These are phyloP conservation scores for Erythrobasidium yunnanense DNA, from an alignment of 768 basidiomycete genomes.

Conservation along the genomic window DNA sequence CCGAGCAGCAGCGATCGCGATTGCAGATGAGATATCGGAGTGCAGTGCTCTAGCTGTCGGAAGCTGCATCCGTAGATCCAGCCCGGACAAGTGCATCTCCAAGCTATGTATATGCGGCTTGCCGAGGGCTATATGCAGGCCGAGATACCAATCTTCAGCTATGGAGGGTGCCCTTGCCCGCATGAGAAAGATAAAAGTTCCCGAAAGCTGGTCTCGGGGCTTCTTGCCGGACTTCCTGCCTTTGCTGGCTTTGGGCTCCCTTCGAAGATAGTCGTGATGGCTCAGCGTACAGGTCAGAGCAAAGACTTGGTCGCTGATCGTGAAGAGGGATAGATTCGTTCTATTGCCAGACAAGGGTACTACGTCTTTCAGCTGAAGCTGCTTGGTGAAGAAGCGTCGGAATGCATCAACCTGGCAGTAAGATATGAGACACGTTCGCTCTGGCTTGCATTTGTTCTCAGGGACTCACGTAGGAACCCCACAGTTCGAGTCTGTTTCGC, in stretches of 20 bases:
- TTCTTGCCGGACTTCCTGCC: conserved; percentile 4
- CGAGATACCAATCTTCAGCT: conserved; percentile 21
- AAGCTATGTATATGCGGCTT: background rate
- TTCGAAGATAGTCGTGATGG: background rate
- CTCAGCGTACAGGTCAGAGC: background rate
- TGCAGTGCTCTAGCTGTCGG: background rate
- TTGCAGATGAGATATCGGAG: background rate
- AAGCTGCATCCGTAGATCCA: background rate
- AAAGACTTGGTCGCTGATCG: conserved; percentile 2
- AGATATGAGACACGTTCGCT: background rate
- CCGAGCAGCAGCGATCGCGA: background rate
- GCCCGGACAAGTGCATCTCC: background rate
- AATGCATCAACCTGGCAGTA: background rate
- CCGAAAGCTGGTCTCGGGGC: background rate
- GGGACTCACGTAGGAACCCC: conserved; percentile 8
- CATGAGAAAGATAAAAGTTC: background rate
- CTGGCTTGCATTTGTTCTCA: background rate
- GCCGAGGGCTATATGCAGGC: conserved; percentile 2
- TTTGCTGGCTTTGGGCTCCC: background rate
- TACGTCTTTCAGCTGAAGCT: conserved; percentile 1
- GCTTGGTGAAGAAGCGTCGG: background rate
- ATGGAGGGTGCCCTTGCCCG: conserved; percentile 11
- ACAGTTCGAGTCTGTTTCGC: conserved; percentile 4
- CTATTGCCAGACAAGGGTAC: background rate
- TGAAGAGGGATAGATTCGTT: background rate